Conservation (phyloP, 495 filamentous ascomycete genomes). For the Aspergillus biplanus region DNA sequence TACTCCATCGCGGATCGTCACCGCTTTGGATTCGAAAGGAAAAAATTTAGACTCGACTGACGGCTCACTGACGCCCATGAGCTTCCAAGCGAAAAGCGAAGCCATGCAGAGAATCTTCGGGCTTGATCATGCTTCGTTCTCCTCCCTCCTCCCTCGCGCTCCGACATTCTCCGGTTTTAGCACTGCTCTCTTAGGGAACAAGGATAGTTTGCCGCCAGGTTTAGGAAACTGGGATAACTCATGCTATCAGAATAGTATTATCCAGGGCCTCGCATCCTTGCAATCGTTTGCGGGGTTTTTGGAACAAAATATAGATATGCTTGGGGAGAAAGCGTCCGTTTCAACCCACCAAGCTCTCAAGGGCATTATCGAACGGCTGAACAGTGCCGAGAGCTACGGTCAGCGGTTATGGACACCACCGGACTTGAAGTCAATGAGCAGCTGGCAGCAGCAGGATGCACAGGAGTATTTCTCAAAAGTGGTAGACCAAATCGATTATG, state of each 20-base stretch:
- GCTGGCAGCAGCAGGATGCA: slow-evolving; percentile 96
- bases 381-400: slow-evolving; percentile 67
- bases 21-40: slow-evolving; percentile 56
- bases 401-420: slow-evolving; percentile 75
- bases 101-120: slow-evolving; percentile 69
- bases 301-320: slow-evolving; percentile 45
- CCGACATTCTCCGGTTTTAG: slow-evolving; percentile 48
- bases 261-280: slow-evolving; percentile 83
- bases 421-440: slow-evolving; percentile 83
- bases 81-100: slow-evolving; percentile 61
- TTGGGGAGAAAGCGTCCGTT: slow-evolving; percentile 41
- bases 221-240: slow-evolving; percentile 92
- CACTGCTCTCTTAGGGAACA: slow-evolving; percentile 42
- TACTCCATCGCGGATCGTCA: slow-evolving; percentile 62
- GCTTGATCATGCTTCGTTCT: slow-evolving; percentile 58
- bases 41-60: slow-evolving; percentile 30
- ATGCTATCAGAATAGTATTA: slow-evolving; percentile 96
- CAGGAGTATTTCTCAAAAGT: slow-evolving; percentile 97
- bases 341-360: slow-evolving; percentile 60
- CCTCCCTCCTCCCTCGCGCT: slow-evolving; percentile 51
- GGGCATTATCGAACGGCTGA: slow-evolving; percentile 67
- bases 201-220: slow-evolving; percentile 63
- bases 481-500: slow-evolving; percentile 82
- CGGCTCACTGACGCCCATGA: slow-evolving; percentile 28
- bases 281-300: slow-evolving; percentile 60